phyloP scores from a whole-genome alignment of 139 green algal genomes.

The Astrephomene gubernaculifera region DNA sequence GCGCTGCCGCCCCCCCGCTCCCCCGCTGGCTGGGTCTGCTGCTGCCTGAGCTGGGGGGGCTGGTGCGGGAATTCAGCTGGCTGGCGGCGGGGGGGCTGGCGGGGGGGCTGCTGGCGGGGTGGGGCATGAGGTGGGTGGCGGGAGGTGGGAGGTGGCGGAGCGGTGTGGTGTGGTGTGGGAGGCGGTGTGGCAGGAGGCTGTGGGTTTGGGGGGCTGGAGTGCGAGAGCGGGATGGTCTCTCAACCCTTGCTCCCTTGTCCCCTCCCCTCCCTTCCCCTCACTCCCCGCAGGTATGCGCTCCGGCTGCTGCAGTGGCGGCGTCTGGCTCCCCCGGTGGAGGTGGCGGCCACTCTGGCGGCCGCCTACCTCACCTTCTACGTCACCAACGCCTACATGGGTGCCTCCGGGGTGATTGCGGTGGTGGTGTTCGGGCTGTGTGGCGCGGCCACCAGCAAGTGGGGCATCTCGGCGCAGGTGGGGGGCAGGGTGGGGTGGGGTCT shows the following conservation, averaged over 20 bases:
- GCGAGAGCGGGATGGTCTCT: no score
- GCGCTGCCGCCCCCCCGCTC: neutral
- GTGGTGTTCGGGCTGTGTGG: slow-evolving; percentile 91
- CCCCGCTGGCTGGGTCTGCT: neutral
- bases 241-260: neutral
- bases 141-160: no score
- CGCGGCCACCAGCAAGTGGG: slow-evolving; percentile 75
- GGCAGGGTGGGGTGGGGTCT: neutral
- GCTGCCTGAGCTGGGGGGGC: slow-evolving; percentile 39
- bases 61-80: slow-evolving; percentile 53
- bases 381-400: slow-evolving; percentile 67
- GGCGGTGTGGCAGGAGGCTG: no score
- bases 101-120: slow-evolving; percentile 71
- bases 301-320: slow-evolving; percentile 62
- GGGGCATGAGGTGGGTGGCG: slow-evolving; percentile 36
- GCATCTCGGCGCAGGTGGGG: slow-evolving; percentile 64
- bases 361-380: slow-evolving; percentile 88
- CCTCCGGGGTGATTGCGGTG: slow-evolving; percentile 88
- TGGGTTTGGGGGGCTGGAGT: no score
- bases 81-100: slow-evolving; percentile 65
- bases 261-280: no score
- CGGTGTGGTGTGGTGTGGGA: no score
- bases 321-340: slow-evolving; percentile 65
- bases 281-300: slow-evolving; percentile 45
- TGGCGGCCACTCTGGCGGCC: slow-evolving; percentile 75